A percentile compares a stretch with the other conserved stretches of the same genome.
These are phyloP conservation scores for Lactarius indigo DNA, from an alignment of 768 basidiomycete species.

Conservation along the genomic window DNA sequence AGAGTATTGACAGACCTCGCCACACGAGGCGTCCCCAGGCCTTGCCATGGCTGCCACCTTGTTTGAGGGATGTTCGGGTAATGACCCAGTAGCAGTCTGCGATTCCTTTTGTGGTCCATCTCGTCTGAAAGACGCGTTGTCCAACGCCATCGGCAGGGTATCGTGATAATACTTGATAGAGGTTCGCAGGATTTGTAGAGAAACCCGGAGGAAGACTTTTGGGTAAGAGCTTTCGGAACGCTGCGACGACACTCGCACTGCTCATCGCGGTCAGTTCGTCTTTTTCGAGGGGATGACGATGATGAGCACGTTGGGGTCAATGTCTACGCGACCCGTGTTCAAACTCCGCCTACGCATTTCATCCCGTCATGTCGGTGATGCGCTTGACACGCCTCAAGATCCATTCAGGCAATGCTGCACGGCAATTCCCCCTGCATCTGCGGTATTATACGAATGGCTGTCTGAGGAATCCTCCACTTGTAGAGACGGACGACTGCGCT, in stretches of 20 bases:
- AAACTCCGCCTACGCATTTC: slow-evolving; percentile 15
- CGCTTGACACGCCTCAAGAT: slow-evolving; percentile 1
- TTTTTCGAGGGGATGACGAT: background rate
- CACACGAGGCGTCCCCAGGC: slow-evolving; percentile 80
- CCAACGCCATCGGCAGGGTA: slow-evolving; percentile 67
- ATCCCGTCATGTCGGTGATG: slow-evolving; percentile 1
- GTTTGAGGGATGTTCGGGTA: slow-evolving; percentile 67
- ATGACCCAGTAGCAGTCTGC: slow-evolving; percentile 69
- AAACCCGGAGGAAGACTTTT: slow-evolving; percentile 57
- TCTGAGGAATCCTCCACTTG: slow-evolving; percentile 1
- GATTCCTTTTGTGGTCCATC: slow-evolving; percentile 72
- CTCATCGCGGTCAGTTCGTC: slow-evolving; percentile 18
- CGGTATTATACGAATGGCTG: background rate
- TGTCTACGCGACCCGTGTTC: background rate
- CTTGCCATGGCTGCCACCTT: slow-evolving; percentile 71
- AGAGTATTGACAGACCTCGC: slow-evolving; percentile 53
- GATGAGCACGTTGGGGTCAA: background rate
- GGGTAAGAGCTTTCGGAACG: slow-evolving; percentile 57
- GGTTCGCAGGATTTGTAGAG: slow-evolving; percentile 51
- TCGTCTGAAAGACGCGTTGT: slow-evolving; percentile 61
- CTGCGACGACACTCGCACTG: slow-evolving; percentile 27
- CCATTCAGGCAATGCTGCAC: background rate
- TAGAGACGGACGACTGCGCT: slow-evolving; percentile 50
- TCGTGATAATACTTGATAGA: slow-evolving; percentile 71
- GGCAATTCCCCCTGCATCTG: slow-evolving; percentile 2